These are phyloP conservation scores for Solanum ossicruentum DNA, from an alignment of 257 asterid species.

Conservation along the genomic window DNA sequence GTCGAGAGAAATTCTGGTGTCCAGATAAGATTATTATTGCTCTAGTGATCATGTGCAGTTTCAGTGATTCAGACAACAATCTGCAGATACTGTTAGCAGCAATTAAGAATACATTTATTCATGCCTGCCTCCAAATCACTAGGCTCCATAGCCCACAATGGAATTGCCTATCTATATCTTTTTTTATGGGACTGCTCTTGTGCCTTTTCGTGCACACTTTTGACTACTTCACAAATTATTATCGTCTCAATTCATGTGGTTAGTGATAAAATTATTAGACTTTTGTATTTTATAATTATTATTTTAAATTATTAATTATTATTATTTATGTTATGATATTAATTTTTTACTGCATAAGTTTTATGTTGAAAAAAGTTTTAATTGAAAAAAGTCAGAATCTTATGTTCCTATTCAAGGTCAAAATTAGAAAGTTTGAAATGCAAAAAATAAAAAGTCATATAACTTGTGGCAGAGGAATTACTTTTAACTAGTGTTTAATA, in stretches of 20 bases:
- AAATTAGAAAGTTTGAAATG: neutral
- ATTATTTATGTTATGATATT: neutral
- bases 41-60: conserved; percentile 34
- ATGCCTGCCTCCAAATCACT: conserved; percentile 2
- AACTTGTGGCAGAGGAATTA: neutral
- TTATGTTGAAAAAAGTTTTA: neutral
- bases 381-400: neutral
- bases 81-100: conserved; percentile 9
- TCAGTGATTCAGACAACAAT: conserved; percentile 8
- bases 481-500: neutral
- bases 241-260: no score
- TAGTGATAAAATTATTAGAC: neutral
- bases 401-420: neutral
- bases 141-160: conserved; percentile 7
- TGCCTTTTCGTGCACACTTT: rapidly evolving
- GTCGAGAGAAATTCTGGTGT: neutral
- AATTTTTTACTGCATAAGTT: neutral
- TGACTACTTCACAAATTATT: neutral
- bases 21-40: conserved; percentile 2
- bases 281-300: no score
- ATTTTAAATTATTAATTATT: neutral
- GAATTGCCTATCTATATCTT: neutral
- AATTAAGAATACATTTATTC: conserved; percentile 8
- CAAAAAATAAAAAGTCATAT: neutral
- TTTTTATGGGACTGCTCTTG: neutral